Evolutionary conservation across 1,139 yeast genomes (phyloP), one percentile per base, ranked within the genome.

Genomic region (Ogataea hybrid): DNA sequence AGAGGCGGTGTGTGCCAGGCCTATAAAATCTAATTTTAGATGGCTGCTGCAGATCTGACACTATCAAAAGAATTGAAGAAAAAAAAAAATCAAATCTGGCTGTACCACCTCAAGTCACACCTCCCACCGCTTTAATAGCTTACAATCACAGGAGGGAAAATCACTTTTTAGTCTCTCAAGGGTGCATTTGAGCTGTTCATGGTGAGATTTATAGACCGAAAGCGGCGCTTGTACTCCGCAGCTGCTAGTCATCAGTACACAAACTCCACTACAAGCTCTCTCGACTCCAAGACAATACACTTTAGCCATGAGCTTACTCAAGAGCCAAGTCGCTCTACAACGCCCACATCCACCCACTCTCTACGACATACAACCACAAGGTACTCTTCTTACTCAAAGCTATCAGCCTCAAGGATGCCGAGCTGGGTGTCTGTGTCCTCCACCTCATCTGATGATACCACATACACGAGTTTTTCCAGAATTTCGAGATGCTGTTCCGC

Each of bases 1-100:
- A 10, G 28, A 20, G 14, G 1, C 17, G 6, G 28, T 27, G 7
- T 11, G n/a, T 11, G 16, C 25, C 20, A 25, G 32, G 9, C 28
- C 23, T 2, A 8, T 25, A 8, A 4, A 5, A 16, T 18, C 29
- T 18, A 22, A 37, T 18, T 29, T 17, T 25, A 23, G 16, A 12
- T 37, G 41, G 41, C 28, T 37, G 29, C 28, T 28, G 32, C 36
- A 37, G 28, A 32, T 37, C 33, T 37, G 32, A 32, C 11, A 21
- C 10, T 22, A 35, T 12, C n/a, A 12, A 28, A 8, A 17, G 10
- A 32, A 5, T 11, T 14, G 2, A 31, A 31, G 28, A n/a, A 32
- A 23, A 30, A n/a, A n/a, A n/a, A 30, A 30, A 20, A 11, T 10
- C 27, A 23, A 23, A n/a, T 14, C 29, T 9, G 29, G 16, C 18